Conservation (phyloP, 257 asterid genomes). For the Oldenlandia corymbosa region DNA sequence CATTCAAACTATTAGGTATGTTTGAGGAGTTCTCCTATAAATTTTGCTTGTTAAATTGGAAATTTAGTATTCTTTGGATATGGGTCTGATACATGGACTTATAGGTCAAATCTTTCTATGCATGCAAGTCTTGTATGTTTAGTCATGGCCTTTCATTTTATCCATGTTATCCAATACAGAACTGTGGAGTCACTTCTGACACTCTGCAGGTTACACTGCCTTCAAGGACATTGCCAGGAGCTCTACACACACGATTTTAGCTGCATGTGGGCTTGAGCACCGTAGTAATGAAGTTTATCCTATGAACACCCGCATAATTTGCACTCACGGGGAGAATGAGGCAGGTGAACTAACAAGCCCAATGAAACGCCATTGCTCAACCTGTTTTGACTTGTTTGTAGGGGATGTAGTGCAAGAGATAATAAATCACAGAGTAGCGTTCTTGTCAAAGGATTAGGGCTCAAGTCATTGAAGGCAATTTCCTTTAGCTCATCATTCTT, state of each 20-base stretch:
- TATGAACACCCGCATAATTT: constrained; percentile 22
- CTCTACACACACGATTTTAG: constrained; percentile 60
- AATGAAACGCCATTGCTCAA: constrained; percentile 26
- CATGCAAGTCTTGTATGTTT: neutral
- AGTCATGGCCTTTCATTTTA: neutral
- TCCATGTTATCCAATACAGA: neutral
- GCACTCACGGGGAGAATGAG: constrained; percentile 26
- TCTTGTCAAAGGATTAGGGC: constrained; percentile 14
- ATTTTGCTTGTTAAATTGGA: too few relatives aligned
- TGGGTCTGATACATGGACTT: too few relatives aligned
- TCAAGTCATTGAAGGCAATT: constrained; percentile 7
- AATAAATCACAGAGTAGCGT: constrained; percentile 16
- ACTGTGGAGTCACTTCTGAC: neutral
- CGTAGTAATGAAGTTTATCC: constrained; percentile 25
- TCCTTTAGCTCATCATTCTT: constrained; percentile 23
- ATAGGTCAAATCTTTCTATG: too few relatives aligned
- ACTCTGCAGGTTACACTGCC: constrained; percentile 44
- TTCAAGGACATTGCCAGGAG: constrained; percentile 56
- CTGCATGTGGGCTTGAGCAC: constrained; percentile 42
- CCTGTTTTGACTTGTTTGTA: constrained; percentile 38
- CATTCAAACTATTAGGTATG: neutral
- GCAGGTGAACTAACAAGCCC: constrained; percentile 14
- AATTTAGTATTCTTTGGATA: constrained; percentile 2
- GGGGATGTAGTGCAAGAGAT: constrained; percentile 33
- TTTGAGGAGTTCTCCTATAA: too few relatives aligned